phyloP scores from a whole-genome alignment of 192 early-diverging fungal genomes.

The Phlyctochytrium bullatum region DNA sequence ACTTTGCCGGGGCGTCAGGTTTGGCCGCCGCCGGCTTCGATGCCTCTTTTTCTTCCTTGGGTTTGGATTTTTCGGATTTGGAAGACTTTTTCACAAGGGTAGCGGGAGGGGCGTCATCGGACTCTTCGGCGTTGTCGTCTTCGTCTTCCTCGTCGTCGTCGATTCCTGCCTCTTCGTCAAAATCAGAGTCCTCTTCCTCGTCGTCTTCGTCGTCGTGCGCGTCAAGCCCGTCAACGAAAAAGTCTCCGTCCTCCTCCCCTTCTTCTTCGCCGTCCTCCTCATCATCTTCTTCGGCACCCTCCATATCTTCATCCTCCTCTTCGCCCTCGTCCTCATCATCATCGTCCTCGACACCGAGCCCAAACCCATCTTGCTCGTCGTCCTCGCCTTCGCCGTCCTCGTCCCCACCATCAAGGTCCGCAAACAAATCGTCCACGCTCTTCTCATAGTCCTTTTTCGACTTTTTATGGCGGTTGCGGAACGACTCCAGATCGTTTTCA shows the following conservation, averaged over 20 bases:
- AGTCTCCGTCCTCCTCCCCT: constrained; percentile 5
- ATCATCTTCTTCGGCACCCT: constrained; percentile 7
- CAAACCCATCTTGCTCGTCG: constrained; percentile 7
- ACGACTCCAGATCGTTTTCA: background rate
- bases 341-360: constrained; percentile 13
- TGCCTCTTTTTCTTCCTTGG: background rate
- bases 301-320: background rate
- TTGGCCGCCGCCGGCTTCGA: background rate
- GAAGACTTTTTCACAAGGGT: too few relatives aligned
- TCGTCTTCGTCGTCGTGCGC: too few relatives aligned
- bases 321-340: constrained; percentile 19
- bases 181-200: constrained; percentile 9
- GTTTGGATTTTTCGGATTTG: too few relatives aligned
- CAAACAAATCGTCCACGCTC: background rate
- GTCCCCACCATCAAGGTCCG: constrained; percentile 8
- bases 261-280: constrained; percentile 20
- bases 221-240: constrained; percentile 1
- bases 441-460: constrained; percentile 11
- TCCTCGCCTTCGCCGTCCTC: constrained; percentile 10
- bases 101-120: too few relatives aligned
- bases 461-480: constrained; percentile 7
- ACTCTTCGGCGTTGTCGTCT: too few relatives aligned
- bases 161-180: background rate
- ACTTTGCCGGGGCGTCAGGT: constrained; percentile 51
- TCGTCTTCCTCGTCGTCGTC: constrained; percentile 22